Base-by-base conservation (phyloP, 1,284 basidiomycete species). In the Cryptococcus sp. region DNA sequence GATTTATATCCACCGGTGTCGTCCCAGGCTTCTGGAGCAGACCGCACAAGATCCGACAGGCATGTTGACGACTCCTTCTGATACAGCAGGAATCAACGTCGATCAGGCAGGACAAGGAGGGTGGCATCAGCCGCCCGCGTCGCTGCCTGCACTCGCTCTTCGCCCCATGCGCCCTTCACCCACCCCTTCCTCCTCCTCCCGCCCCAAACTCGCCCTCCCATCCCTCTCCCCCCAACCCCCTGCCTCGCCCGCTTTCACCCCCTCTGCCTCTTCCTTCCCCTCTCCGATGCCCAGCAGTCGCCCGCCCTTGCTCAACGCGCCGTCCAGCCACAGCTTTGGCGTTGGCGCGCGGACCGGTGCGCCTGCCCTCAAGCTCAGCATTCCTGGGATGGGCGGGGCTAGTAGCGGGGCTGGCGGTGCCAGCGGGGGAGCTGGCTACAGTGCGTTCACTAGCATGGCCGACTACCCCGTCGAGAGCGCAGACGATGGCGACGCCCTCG, bases 41-140 rank as follows among this genome's bases (percentile, higher is more conserved):
- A 46, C 18, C 8, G 24, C 9, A 38, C 11, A 2, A 11, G 23
- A 28, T 38, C 23, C 23, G n/a, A n/a, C n/a, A 4, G 21, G 50
- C 42, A 36, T 7, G 44, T n/a, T 42, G 21, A 3, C 28, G 1
- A 51, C 15, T 28, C 0, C 46, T 52, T 60, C 16, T 56, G 45
- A 18, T 35, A 2, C 51, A 76, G 73, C 76, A 2, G 76, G 76
- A 9, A 69, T 68, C 11, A 66, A 74, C 42, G 73, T 76, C 20
- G 76, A 77, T 53, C 72, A 75, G 52, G 63, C 66, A 5, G 65
- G 65, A 28, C 63, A 73, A 53, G 70, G 69, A 18, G 76, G 76
- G 3, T 77, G 76, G 76, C 70, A 72, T 20, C 56, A 63, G 18
- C 62, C 69, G 8, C 37, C 67, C 50, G 33, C 64, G 49, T 53